Conservation (phyloP, 2,329 filamentous ascomycete genomes). For the Aureobasidium sp. region DNA sequence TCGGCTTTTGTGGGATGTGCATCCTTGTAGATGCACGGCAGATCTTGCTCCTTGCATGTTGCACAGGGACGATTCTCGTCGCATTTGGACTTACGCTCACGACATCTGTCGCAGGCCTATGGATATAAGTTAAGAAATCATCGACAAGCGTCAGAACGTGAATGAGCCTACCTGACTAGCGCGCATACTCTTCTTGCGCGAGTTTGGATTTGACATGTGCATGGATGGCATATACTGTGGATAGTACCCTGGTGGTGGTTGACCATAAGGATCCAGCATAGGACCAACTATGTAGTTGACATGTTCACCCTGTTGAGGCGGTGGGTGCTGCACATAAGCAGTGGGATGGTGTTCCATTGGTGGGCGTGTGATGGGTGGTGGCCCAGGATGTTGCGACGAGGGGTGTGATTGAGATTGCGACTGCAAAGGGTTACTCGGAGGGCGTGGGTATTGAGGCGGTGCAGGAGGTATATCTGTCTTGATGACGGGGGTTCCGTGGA, state of each 20-base stretch:
- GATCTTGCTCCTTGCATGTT: slow-evolving; percentile 76
- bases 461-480: slow-evolving; percentile 20
- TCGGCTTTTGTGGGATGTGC: slow-evolving; percentile 64
- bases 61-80: slow-evolving; percentile 81
- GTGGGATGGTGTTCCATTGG: slow-evolving; percentile 15
- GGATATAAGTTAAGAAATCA: slow-evolving; percentile 13
- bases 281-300: not conserved
- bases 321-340: slow-evolving; percentile 2
- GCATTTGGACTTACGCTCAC: slow-evolving; percentile 82
- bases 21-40: slow-evolving; percentile 82
- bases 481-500: slow-evolving; percentile 32
- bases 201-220: slow-evolving; percentile 7
- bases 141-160: slow-evolving; percentile 9
- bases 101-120: slow-evolving; percentile 85
- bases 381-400: not conserved
- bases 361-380: slow-evolving; percentile 13
- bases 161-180: slow-evolving; percentile 13
- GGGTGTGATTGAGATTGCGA: not conserved
- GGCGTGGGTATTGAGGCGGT: slow-evolving; percentile 21
- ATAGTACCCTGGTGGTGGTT: slow-evolving; percentile 20
- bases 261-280: slow-evolving; percentile 26
- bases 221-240: slow-evolving; percentile 8
- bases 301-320: not conserved
- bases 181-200: slow-evolving; percentile 16
- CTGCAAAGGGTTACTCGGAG: slow-evolving; percentile 12